phyloP scores from a whole-genome alignment of 1,139 yeast genomes.

The Candida buenavistaensis region DNA sequence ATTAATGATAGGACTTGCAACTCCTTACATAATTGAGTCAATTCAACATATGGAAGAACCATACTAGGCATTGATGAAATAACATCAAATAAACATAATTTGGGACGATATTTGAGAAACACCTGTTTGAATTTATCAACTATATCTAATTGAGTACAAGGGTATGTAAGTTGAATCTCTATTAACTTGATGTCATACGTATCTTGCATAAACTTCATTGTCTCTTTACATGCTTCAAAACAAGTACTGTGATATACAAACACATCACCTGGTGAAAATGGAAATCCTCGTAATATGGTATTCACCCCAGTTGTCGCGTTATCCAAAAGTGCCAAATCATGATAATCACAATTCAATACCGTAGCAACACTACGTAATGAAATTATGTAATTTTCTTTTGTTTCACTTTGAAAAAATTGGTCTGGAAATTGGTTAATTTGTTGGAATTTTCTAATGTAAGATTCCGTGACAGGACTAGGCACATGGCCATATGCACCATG shows the following conservation, averaged over 20 bases:
- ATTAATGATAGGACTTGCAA: conserved; percentile 54
- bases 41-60: conserved; percentile 52
- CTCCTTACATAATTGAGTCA: conserved; percentile 48
- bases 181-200: conserved; percentile 44
- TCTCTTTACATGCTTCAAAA: conserved; percentile 58
- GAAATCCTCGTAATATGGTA: conserved; percentile 54
- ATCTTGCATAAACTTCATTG: conserved; percentile 47
- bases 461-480: conserved; percentile 1
- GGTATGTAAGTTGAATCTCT: conserved; percentile 46
- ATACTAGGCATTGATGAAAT: conserved; percentile 67
- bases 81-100: conserved; percentile 57
- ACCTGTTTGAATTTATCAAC: conserved; percentile 39
- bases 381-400: conserved; percentile 22
- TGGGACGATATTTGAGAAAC: conserved; percentile 26
- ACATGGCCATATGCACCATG: not conserved
- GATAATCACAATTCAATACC: conserved; percentile 43
- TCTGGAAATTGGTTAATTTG: conserved; percentile 29
- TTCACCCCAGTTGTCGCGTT: conserved; percentile 68
- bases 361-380: conserved; percentile 36
- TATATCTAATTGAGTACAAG: conserved; percentile 49
- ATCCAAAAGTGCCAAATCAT: conserved; percentile 48
- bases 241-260: conserved; percentile 52
- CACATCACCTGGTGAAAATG: conserved; percentile 53
- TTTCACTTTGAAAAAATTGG: conserved; percentile 26
- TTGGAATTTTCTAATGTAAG: conserved; percentile 1